These are phyloP conservation scores for Boletellus ananiceps DNA, from an alignment of 768 basidiomycete species.

Conservation along the genomic window DNA sequence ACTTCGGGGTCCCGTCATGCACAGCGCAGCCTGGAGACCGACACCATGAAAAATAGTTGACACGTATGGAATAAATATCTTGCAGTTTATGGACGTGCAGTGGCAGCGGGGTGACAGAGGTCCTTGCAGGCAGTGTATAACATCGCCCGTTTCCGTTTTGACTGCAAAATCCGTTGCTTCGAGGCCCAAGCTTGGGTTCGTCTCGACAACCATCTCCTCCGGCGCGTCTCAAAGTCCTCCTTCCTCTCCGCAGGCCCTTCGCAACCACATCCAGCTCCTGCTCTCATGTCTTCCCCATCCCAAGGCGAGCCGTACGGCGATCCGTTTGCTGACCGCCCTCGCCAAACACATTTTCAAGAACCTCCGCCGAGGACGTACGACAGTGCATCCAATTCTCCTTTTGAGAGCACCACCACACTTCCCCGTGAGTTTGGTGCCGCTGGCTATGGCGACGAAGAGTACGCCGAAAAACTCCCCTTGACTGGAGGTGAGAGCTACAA, in stretches of 20 bases:
- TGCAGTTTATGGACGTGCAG: not conserved
- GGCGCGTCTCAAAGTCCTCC: slow-evolving; percentile 8
- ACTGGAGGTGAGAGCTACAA: slow-evolving; percentile 52
- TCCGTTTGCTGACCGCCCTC: slow-evolving; percentile 70
- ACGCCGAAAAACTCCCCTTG: slow-evolving; percentile 72
- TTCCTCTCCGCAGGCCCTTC: slow-evolving; percentile 5
- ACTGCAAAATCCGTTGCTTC: slow-evolving; percentile 22
- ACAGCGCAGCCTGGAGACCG: not conserved
- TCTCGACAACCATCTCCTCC: slow-evolving; percentile 17
- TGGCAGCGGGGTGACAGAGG: slow-evolving; percentile 27
- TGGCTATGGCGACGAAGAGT: slow-evolving; percentile 61
- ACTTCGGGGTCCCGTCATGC: not conserved
- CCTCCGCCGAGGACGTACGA: slow-evolving; percentile 48
- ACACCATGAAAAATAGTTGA: too few species aligned
- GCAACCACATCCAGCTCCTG: not conserved
- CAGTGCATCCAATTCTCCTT: slow-evolving; percentile 40
- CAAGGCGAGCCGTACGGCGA: slow-evolving; percentile 44
- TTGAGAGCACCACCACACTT: slow-evolving; percentile 55
- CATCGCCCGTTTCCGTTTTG: slow-evolving; percentile 30
- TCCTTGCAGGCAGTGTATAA: slow-evolving; percentile 31
- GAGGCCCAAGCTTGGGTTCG: slow-evolving; percentile 12
- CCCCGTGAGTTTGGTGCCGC: slow-evolving; percentile 46
- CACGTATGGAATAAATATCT: not conserved
- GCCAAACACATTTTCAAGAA: slow-evolving; percentile 52
- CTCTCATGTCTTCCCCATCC: slow-evolving; percentile 27